Conservation (phyloP, 306 rosid genomes). For the Gillenia trifoliata region DNA sequence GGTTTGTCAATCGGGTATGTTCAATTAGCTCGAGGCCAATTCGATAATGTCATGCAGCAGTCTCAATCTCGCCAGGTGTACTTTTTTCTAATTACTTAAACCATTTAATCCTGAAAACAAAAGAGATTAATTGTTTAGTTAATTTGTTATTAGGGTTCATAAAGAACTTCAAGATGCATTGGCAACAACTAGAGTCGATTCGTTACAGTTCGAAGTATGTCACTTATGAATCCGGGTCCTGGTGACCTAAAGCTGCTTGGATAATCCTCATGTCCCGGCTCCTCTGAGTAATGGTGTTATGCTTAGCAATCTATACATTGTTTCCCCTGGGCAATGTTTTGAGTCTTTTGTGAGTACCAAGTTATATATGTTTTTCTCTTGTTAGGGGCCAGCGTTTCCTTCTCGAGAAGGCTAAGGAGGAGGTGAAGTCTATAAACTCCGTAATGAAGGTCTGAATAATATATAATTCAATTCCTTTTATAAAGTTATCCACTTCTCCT, state of each 20-base stretch:
- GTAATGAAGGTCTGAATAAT: conserved; percentile 26
- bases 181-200: conserved; percentile 80
- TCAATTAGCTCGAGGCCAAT: conserved; percentile 87
- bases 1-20: conserved; percentile 75
- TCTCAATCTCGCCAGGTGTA: conserved; percentile 87
- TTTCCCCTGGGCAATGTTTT: not conserved
- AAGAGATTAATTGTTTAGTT: not conserved
- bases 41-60: conserved; percentile 72
- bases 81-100: not conserved
- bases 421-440: conserved; percentile 15
- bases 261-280: conserved; percentile 27
- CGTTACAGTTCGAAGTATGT: conserved; percentile 62
- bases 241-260: conserved; percentile 59
- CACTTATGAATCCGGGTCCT: conserved; percentile 62
- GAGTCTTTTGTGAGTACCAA: not conserved
- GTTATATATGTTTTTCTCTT: not conserved
- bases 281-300: conserved; percentile 8
- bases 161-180: conserved; percentile 83
- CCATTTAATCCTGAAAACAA: not conserved
- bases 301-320: not conserved
- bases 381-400: not conserved
- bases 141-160: conserved; percentile 69
- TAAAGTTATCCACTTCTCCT: not conserved
- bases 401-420: conserved; percentile 15
- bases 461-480: not conserved